A percentile compares a stretch with the other conserved stretches of the same genome.
phyloP scores from a whole-genome alignment of 306 rosid genomes.

The Castanea mollissima region DNA sequence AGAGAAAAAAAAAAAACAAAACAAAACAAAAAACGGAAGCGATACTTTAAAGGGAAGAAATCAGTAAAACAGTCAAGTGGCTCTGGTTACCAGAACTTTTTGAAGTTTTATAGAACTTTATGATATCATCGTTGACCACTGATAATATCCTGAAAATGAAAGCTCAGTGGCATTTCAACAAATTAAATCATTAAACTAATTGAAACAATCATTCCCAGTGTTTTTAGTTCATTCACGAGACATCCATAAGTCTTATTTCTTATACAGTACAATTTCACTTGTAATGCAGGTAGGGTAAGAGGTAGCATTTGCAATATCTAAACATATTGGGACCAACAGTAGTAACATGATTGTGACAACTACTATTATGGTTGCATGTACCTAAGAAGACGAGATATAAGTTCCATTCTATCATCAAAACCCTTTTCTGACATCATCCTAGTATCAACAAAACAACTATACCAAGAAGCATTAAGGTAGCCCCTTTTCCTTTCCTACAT shows the following conservation, averaged over 20 bases:
- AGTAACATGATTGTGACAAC: neutral
- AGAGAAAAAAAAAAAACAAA: neutral
- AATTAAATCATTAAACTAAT: no score
- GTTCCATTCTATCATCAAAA: neutral
- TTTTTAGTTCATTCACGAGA: no score
- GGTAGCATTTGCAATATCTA: neutral
- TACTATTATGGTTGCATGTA: no score
- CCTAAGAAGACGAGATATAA: neutral
- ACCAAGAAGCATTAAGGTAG: no score
- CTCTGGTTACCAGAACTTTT: neutral
- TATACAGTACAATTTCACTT: neutral
- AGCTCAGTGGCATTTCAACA: neutral
- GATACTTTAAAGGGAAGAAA: neutral
- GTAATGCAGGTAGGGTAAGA: neutral
- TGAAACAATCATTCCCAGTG: no score
- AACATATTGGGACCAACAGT: neutral
- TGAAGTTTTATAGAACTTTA: neutral
- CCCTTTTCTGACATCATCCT: neutral
- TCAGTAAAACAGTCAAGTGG: neutral
- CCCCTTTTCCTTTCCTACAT: no score
- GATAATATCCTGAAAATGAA: neutral
- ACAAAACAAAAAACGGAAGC: neutral
- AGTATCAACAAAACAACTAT: neutral
- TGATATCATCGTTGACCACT: neutral
- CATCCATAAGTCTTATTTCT: neutral